Base-by-base conservation (phyloP, 306 rosid genomes). In the Styphnolobium japonicum region DNA sequence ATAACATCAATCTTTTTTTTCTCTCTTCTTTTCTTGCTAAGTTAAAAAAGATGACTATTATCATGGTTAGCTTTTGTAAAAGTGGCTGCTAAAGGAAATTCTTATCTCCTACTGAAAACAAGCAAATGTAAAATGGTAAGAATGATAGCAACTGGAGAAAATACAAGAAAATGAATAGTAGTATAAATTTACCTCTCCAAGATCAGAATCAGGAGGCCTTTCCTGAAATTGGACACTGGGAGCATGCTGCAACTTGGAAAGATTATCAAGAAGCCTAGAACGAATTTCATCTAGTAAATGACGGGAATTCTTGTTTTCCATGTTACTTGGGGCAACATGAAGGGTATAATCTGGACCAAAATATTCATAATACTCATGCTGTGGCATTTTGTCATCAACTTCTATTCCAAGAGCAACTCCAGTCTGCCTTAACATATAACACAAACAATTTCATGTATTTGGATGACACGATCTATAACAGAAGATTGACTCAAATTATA, bases 311-410 rank as follows among this genome's bases (percentile, higher is more conserved):
- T 93, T 93, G 85, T 93, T 93, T 85, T 93, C 97, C 96, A 93
- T 93, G 87, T 93, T 93, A 84, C 97, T 93, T 78, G 97, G 97
- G 81, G 96, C 97, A 78, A 93, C 97, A 79, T 93, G 97, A 80
- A 93, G 94, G 48, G 92, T 89, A 80, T 93, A 93, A 88, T 93
- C 97, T 37, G 97, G 97, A 60, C 97, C 97, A 52, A 93, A 93
- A 82, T 93, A 91, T 86, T 93, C 97, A 66, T 89, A 93, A 86
- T 93, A 93, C 78, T 93, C 97, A 25, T 93, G 96, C 16, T 89
- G 91, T 10, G 97, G 97, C 97, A 93, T 91, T 83, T 91, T 91
- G 87, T 93, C 97, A 67, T 93, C 97, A 78, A 93, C 95, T 83
- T 93, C 97, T 49, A 90, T 71, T 75, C 97, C 97, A 60, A 93